Base-by-base conservation (phyloP, 1,284 basidiomycete genomes). In the Bjerkandera adusta region DNA sequence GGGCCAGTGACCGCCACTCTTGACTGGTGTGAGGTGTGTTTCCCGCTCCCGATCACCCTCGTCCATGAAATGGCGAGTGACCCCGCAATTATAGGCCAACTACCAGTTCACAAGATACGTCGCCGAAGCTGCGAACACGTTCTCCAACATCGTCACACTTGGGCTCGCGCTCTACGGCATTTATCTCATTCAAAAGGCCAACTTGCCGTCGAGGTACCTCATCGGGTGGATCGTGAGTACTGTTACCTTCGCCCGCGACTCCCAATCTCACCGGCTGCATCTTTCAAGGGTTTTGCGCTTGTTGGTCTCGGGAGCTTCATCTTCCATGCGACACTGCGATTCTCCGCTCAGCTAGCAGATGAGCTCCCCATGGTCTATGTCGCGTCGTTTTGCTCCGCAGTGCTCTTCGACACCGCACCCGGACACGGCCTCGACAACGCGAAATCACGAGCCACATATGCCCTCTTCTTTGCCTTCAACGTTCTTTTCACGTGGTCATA, bases 301-400 rank as follows among this genome's bases (percentile, higher is more conserved):
- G 74, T 85, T 36, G 82, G 81, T 20, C 48, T 83, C 6, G 83
- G 83, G 13, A 83, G 80, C 57, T 78, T 82, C 55, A 74, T 79
- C 34, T 86, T 86, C 60, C 83, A 86, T 53, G 82, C 81, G 1
- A 84, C 82, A 0, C 66, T 86, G n/a, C 67, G 76, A n/a, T 84
- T 77, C 55, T 70, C 77, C 52, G 81, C 82, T 0, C 83, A 85
- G 54, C 75, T 85, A 33, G 80, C 80, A 4, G 83, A 86, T 53
- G 83, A 86, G 57, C 67, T 86, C 3, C 83, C 83, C 1, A 85
- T 86, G 83, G 76, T 85, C 42, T 82, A 79, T 53, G 75, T 79
- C 47, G 73, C 72, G 3, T 75, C 74, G 34, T 75, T 77, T 64
- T 70, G 72, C 51, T 58, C 75, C 20, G 81, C 73, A 59, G 61